phyloP scores from a whole-genome alignment of 2,329 filamentous ascomycete genomes.

The Emydomyces testavorans region DNA sequence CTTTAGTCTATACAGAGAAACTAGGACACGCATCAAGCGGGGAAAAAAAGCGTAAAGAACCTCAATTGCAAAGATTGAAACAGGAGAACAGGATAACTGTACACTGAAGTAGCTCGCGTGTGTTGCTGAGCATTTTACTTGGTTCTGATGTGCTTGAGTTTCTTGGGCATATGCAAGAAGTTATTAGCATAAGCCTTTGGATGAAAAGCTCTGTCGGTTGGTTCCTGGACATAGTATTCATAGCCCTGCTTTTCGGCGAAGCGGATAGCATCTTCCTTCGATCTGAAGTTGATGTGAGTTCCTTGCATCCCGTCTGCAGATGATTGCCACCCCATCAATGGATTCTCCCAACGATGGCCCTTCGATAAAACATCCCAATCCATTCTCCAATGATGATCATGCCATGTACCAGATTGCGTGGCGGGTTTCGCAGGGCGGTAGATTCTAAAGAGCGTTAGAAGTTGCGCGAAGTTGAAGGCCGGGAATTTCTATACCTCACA shows the following conservation, averaged over 20 bases:
- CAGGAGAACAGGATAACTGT: constrained; percentile 5
- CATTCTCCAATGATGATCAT: constrained; percentile 81
- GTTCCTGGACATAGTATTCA: constrained; percentile 97
- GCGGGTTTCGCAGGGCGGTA: constrained; percentile 87
- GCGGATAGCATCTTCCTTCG: constrained; percentile 83
- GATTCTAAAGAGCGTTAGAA: constrained; percentile 51
- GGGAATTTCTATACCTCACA: constrained; percentile 58
- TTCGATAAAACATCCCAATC: constrained; percentile 92
- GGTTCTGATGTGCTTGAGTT: constrained; percentile 76
- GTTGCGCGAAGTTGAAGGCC: neutral
- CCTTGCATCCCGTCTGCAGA: constrained; percentile 92
- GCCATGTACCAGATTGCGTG: constrained; percentile 86
- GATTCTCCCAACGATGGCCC: constrained; percentile 97
- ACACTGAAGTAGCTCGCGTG: neutral
- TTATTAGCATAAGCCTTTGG: constrained; percentile 97
- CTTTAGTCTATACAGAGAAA: too few species aligned
- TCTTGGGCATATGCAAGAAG: constrained; percentile 73
- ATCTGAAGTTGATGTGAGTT: constrained; percentile 77
- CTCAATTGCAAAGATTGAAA: too few species aligned
- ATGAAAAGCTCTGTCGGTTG: constrained; percentile 70
- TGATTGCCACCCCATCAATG: constrained; percentile 96
- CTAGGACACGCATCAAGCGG: too few species aligned
- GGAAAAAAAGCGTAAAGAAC: too few species aligned
- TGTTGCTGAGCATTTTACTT: constrained; percentile 45
- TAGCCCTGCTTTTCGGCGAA: constrained; percentile 99